Base-by-base conservation (phyloP, 805 yeast genomes). In the Ogataea parapolymorpha region DNA sequence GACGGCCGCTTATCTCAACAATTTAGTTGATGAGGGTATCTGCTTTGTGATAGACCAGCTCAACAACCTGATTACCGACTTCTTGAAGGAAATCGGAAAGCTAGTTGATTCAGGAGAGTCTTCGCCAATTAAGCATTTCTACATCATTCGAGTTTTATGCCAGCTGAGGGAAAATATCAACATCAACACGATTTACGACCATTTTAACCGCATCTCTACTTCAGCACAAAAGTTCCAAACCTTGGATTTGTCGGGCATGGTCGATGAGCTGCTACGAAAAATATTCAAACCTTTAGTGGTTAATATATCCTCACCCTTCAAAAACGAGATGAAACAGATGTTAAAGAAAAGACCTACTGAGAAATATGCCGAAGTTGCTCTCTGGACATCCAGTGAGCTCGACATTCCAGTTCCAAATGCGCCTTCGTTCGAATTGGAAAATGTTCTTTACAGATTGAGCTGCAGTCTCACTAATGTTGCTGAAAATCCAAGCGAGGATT, bases 81-180 rank as follows among this genome's bases (percentile, higher is more conserved):
- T 58, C 37, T 42, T 58, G 12, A 35, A 32, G 2, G 30, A 46
- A 2, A 25, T 58, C 12, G 37, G 38, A 8, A 6, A 29, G 8
- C 17, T 45, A 15, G 29, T 47, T 10, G 32, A n/a, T 27, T n/a
- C 13, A 13, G 9, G 5, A 11, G 31, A 11, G 7, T 16, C 4
- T n/a, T 36, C 32, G 34, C 43, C 55, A 10, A 40, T 47, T 13
- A 51, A 47, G 17, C 42, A 48, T 23, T 51, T 61, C 30, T 62
- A 54, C 33, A 35, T 58, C 20, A 49, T 59, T 25, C 41, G 64
- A 15, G 44, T 54, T 14, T 38, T 62, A 24, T 44, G 46, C 11
- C 54, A 58, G 26, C 37, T 62, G 26, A 51, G 48, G 25, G 49
- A 50, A 7, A 51, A 51, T 11, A 49, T 55, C 20, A 53, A 51